phyloP scores from a whole-genome alignment of 331 rosid genomes.

The Malus hybrid region DNA sequence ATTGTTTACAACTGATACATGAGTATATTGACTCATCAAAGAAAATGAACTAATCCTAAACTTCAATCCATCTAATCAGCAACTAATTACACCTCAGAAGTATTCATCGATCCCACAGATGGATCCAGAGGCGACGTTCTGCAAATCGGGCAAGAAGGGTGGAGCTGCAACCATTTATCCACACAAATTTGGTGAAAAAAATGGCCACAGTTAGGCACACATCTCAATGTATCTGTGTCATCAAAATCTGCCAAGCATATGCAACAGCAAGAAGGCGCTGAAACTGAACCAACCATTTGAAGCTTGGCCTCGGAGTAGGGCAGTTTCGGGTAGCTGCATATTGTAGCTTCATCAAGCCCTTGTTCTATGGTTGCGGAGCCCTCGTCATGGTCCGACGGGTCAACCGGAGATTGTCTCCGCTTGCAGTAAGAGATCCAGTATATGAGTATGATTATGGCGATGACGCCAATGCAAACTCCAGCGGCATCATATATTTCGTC shows the following conservation, averaged over 20 bases:
- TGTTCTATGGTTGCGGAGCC: background rate
- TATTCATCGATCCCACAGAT: background rate
- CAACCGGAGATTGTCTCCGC: background rate
- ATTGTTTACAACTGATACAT: background rate
- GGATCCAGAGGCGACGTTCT: conserved; percentile 20
- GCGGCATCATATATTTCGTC: conserved; percentile 3
- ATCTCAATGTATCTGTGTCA: conserved; percentile 35
- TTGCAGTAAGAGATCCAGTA: background rate
- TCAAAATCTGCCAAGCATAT: conserved; percentile 54
- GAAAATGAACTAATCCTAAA: background rate
- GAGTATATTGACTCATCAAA: background rate
- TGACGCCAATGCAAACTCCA: background rate
- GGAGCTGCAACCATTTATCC: conserved; percentile 54
- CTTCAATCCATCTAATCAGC: background rate
- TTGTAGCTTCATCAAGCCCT: conserved; percentile 26
- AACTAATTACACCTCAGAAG: background rate
- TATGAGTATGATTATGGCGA: conserved; percentile 1
- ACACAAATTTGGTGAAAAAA: conserved; percentile 38
- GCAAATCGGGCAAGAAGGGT: conserved; percentile 51
- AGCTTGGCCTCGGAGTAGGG: conserved; percentile 20
- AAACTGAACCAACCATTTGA: background rate
- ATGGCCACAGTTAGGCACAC: conserved; percentile 50
- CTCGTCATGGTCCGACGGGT: background rate
- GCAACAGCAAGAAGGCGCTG: conserved; percentile 19
- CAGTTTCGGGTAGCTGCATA: conserved; percentile 24